Conservation (phyloP, 2,329 filamentous ascomycete species). For the Nannizziopsis arthrosporioides region DNA sequence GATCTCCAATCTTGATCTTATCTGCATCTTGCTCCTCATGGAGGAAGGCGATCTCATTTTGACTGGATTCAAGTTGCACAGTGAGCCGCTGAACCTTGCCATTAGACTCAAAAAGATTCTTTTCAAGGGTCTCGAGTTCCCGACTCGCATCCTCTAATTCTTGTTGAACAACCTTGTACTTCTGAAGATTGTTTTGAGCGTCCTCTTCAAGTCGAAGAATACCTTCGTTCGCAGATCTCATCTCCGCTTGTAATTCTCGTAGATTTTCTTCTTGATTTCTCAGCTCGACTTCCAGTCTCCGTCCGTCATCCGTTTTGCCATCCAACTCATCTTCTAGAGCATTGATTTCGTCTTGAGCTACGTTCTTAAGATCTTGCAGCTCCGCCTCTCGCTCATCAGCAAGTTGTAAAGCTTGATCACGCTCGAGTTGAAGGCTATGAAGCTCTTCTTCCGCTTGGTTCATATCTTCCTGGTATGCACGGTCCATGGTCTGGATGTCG, state of each 20-base stretch:
- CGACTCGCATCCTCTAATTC: constrained; percentile 74
- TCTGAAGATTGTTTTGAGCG: constrained; percentile 62
- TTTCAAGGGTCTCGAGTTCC: constrained; percentile 76
- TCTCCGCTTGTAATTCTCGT: constrained; percentile 80
- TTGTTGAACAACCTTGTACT: constrained; percentile 70
- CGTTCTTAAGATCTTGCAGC: constrained; percentile 41
- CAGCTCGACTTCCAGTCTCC: constrained; percentile 59
- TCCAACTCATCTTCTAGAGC: constrained; percentile 54
- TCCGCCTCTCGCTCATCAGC: constrained; percentile 51
- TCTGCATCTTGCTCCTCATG: constrained; percentile 93
- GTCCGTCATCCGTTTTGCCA: constrained; percentile 57
- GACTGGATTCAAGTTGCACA: constrained; percentile 84
- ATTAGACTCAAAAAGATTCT: constrained; percentile 70
- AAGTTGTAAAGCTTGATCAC: constrained; percentile 70
- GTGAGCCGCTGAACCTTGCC: constrained; percentile 77
- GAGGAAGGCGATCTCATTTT: constrained; percentile 86
- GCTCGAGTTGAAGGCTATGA: constrained; percentile 65
- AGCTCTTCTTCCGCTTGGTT: constrained; percentile 70
- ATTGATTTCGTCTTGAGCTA: constrained; percentile 50
- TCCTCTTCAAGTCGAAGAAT: constrained; percentile 83
- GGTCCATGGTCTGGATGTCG: constrained; percentile 64
- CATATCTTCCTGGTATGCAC: constrained; percentile 66
- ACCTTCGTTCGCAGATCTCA: constrained; percentile 80
- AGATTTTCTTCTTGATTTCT: constrained; percentile 75
- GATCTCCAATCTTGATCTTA: constrained; percentile 93